Evolutionary conservation across 129 eudicot genomes (phyloP), one percentile per base, ranked within the genome.

Genomic region (Escallonia herrerae): DNA sequence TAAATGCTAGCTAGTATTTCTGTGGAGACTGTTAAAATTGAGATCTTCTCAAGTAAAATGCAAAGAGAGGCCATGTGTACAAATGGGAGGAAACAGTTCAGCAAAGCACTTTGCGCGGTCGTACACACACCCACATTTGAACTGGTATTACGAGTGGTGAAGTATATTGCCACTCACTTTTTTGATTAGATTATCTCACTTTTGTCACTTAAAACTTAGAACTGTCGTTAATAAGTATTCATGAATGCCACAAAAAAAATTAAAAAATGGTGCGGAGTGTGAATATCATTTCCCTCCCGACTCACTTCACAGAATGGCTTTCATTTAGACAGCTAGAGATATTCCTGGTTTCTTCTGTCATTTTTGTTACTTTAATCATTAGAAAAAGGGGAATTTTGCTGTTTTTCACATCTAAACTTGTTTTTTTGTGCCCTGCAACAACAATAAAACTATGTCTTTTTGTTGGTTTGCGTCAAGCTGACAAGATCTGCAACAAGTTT

Each of bases 61-160:
- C 33, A 22, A 22, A 22, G 33, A 22, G 33, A 22, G 33, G 33
- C 33, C 33, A 22, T 22, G 33, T 67, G 7, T 40, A 7, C 15
- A 43, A 63, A 14, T 15, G 39, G n/a, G 11, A 41, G 15, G 11
- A n/a, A 64, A 56, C 58, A 65, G 66, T 48, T 65, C 53, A 66
- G 62, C 70, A 11, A 46, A 49, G 67, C 80, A 76, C 48, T 56
- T 54, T 76, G 59, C 40, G 43, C 67, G 63, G 40, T 47, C 13
- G 13, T 43, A 40, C 38, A 49, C 49, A 22, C 53, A 8, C 9
- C 60, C 54, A 45, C 15, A 54, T 65, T 58, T 67, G 70, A 76
- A 70, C 76, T 64, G 68, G 72, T 69, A 56, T 67, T 56, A 7
- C 42, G 33, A 22, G 33, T 15, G 61, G 3, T 5, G 6, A 37